A percentile compares a stretch with the other conserved stretches of the same genome.
Evolutionary conservation across 192 early-diverging fungal genomes (phyloP).

Genomic region (Coemansia sp.): DNA sequence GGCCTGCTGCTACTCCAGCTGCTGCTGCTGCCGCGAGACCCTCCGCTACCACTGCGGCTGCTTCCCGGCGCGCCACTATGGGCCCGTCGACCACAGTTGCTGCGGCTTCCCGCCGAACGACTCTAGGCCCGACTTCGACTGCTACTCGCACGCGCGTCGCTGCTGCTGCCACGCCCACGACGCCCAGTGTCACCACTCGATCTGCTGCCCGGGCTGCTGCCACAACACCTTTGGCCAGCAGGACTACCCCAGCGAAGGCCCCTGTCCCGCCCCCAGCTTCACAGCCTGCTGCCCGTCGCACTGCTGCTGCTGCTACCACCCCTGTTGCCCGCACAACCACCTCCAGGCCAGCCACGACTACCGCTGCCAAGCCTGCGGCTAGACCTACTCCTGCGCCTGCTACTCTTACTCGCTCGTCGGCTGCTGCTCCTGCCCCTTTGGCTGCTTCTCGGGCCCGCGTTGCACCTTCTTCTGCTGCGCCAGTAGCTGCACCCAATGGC

Average conservation of each 20-base stretch:
- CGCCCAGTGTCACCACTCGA: slow-evolving; percentile 1
- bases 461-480: neutral
- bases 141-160: neutral
- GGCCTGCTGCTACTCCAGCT: neutral
- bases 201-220: neutral
- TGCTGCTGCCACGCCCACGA: slow-evolving; percentile 10
- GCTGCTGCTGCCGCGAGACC: neutral
- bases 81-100: slow-evolving; percentile 1
- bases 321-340: neutral
- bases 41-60: neutral
- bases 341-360: neutral
- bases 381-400: neutral
- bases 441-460: neutral
- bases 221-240: neutral
- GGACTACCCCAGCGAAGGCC: neutral
- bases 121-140: slow-evolving; percentile 10
- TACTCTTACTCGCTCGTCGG: neutral
- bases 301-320: neutral
- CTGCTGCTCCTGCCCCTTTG: neutral
- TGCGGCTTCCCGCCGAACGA: slow-evolving; percentile 12
- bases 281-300: neutral
- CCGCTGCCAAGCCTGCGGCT: neutral
- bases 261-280: neutral
- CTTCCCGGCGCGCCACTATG: slow-evolving; percentile 17
- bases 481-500: neutral